A percentile compares a stretch with the other conserved stretches of the same genome.
These are phyloP conservation scores for Hypomyces perniciosus DNA, from an alignment of 2,329 filamentous ascomycete genomes.

Conservation along the genomic window DNA sequence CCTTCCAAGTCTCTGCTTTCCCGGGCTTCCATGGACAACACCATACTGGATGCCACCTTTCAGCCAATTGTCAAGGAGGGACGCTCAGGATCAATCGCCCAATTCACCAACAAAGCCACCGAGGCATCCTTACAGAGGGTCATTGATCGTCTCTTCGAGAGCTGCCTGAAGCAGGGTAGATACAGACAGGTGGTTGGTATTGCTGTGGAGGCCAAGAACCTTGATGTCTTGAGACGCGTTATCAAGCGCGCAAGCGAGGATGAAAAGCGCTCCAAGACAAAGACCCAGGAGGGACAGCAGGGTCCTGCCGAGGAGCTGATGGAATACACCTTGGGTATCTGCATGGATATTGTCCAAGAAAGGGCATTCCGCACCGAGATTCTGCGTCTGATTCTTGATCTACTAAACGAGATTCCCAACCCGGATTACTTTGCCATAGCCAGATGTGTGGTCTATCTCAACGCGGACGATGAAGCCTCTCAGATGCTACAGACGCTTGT, in stretches of 20 bases:
- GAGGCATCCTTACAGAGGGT: constrained; percentile 75
- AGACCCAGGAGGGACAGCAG: constrained; percentile 41
- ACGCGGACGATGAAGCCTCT: constrained; percentile 86
- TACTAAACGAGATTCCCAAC: constrained; percentile 86
- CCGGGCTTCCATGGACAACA: constrained; percentile 63
- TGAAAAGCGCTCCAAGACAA: constrained; percentile 62
- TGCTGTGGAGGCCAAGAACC: constrained; percentile 87
- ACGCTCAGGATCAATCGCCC: constrained; percentile 54
- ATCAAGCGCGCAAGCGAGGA: constrained; percentile 87
- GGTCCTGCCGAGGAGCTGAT: constrained; percentile 82
- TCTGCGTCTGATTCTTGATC: constrained; percentile 81
- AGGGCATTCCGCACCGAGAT: constrained; percentile 78
- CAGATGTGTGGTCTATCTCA: constrained; percentile 93
- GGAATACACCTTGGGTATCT: constrained; percentile 93
- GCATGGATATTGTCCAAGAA: constrained; percentile 97
- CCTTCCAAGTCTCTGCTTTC: constrained; percentile 95
- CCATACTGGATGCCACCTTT: constrained; percentile 54
- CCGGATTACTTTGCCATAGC: constrained; percentile 98
- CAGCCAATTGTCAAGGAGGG: constrained; percentile 48
- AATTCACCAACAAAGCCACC: constrained; percentile 62
- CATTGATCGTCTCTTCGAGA: constrained; percentile 86
- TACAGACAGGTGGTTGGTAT: constrained; percentile 97
- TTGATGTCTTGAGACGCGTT: constrained; percentile 77
- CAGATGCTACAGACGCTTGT: constrained; percentile 79
- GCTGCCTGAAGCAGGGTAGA: constrained; percentile 75